Base-by-base conservation (phyloP, 2,329 filamentous ascomycete species). In the Neopestalotiopsis clavispora region DNA sequence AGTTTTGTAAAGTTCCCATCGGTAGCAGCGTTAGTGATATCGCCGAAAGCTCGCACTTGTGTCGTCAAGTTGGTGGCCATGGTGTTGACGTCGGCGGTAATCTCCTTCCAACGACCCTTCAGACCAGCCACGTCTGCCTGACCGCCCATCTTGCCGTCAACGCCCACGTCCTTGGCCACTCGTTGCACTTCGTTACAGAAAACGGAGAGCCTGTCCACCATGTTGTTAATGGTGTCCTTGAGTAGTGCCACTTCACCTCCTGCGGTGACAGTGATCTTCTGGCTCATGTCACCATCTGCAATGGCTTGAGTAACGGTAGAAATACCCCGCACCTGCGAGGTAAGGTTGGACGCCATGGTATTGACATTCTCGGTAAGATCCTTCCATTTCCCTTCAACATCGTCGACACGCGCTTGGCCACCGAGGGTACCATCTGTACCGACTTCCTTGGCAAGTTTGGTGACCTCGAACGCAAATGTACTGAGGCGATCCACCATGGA, bases 151-250 rank as follows among this genome's bases (percentile, higher is more conserved):
- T 98, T 98, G 71, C 95, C 95, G 76, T 98, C 96, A 66, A 98
- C 95, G 73, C 95, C 95, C 74, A 98, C 96, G 80, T 98, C 96
- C 76, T 96, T 95, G 69, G 95, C 95, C 38, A 99, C 95, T 74
- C 95, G 90, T 82, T 98, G 96, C 72, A 99, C 92, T 78, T 97
- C 95, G 74, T 97, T 94, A 68, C 95, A 97, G 88, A 98, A 98
- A 72, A 95, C 95, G 69, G 96, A 97, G 65, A 99, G 84, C 71
- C 95, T 90, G 78, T 95, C 95, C 73, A 98, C 95, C 95, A 98
- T 98, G 90, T 98, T 95, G 80, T 98, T 98, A 84, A 98, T 97
- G 58, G 95, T 98, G 77, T 97, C 94, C 79, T 98, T 98, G 66
- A 98, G 84, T 2, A 97, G 91, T 72, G 96, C 89, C 72, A 98